Conservation (phyloP, 164 flowering plant genomes). For the Piper betle region DNA sequence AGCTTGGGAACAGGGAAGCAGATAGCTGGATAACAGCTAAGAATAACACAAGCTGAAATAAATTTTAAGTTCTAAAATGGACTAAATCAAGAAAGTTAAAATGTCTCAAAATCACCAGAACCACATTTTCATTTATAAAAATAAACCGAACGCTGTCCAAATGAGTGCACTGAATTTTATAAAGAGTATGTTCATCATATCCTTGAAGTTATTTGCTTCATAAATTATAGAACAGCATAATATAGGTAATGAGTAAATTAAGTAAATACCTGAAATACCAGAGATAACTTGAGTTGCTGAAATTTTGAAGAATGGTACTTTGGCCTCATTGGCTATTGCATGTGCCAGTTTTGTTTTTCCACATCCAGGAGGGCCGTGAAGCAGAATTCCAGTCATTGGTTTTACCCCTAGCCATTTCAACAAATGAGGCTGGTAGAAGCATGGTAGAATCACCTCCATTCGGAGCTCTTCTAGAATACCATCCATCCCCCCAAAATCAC, state of each 20-base stretch:
- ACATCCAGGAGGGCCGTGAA: slow-evolving; percentile 95
- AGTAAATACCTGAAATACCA: slow-evolving; percentile 64
- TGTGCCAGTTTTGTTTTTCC: slow-evolving; percentile 96
- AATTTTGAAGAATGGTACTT: slow-evolving; percentile 72
- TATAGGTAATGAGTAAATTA: no score
- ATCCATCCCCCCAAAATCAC: slow-evolving; percentile 76
- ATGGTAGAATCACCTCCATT: slow-evolving; percentile 65
- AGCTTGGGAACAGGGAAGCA: neutral
- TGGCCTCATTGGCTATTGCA: slow-evolving; percentile 92
- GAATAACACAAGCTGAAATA: no score
- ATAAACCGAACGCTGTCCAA: no score
- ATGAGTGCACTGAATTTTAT: no score
- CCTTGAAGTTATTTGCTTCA: no score
- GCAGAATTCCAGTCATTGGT: slow-evolving; percentile 66
- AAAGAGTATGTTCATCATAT: no score
- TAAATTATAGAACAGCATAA: no score
- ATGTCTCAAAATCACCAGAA: no score
- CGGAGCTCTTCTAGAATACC: slow-evolving; percentile 55
- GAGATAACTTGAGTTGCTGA: slow-evolving; percentile 91
- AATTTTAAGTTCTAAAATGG: no score
- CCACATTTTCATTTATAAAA: no score
- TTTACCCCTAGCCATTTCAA: slow-evolving; percentile 52
- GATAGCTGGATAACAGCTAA: neutral
- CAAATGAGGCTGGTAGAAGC: slow-evolving; percentile 47
- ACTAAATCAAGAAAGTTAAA: no score